phyloP scores from a whole-genome alignment of 1,284 basidiomycete species.

The Vanrija pseudolonga region DNA sequence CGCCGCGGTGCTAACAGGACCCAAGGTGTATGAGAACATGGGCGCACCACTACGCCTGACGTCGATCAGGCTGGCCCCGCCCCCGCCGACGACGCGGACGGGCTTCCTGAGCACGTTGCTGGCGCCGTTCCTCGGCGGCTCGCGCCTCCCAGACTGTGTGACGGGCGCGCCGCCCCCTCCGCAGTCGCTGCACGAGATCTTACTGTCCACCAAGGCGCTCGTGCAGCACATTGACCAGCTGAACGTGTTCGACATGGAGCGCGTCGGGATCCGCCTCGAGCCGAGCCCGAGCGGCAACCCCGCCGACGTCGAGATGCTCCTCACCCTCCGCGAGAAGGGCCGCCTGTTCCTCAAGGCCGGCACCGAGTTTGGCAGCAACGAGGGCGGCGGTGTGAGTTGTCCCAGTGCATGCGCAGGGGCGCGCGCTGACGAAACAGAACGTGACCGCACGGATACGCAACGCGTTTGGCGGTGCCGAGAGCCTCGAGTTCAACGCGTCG shows the following conservation, averaged over 20 bases:
- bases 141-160: conserved; percentile 26
- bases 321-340: conserved; percentile 72
- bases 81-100: conserved; percentile 62
- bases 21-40: conserved; percentile 64
- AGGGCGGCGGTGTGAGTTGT: conserved; percentile 75
- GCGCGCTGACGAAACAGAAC: conserved; percentile 52
- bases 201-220: conserved; percentile 65
- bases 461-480: conserved; percentile 87
- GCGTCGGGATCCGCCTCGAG: conserved; percentile 59
- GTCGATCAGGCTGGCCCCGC: conserved; percentile 75
- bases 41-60: conserved; percentile 62
- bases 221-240: conserved; percentile 63
- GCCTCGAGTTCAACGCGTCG: conserved; percentile 75
- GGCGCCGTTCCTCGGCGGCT: conserved; percentile 57
- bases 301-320: conserved; percentile 80
- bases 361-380: conserved; percentile 91
- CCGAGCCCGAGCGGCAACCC: conserved; percentile 59
- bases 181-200: conserved; percentile 60
- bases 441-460: conserved; percentile 78
- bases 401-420: not conserved
- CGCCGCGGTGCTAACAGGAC: conserved; percentile 3
- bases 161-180: conserved; percentile 43
- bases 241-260: conserved; percentile 70
- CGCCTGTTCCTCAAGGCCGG: conserved; percentile 77
- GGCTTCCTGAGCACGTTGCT: conserved; percentile 77